Evolutionary conservation across 179 eudicot genomes (phyloP).

Genomic region (Beta lomatogona): DNA sequence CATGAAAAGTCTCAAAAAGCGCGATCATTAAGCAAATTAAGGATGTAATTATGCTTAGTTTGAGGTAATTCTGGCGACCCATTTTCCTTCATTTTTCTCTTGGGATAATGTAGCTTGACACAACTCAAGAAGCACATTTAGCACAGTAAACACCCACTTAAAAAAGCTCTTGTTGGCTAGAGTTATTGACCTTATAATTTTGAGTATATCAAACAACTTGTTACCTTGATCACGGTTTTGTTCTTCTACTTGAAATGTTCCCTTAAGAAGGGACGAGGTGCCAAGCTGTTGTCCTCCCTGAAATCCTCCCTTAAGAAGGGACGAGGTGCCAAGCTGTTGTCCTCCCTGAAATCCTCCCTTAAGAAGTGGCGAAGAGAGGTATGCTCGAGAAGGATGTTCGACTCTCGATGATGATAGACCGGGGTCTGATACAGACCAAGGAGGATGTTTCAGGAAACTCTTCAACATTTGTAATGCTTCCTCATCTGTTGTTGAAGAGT

Average conservation of each 20-base stretch:
- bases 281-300: neutral
- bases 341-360: neutral
- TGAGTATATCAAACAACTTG: neutral
- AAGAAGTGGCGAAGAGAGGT: constrained; percentile 2
- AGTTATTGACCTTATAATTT: neutral
- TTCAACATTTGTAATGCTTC: neutral
- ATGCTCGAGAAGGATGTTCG: constrained; percentile 14
- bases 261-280: too few species aligned
- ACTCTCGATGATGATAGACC: neutral
- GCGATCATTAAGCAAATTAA: constrained; percentile 26
- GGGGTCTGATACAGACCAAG: constrained; percentile 25
- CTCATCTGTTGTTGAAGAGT: neutral
- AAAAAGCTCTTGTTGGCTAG: neutral
- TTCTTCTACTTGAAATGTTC: neutral
- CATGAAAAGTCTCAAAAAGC: constrained; percentile 10
- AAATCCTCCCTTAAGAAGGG: neutral
- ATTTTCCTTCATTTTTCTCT: too few species aligned
- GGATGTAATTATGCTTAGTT: constrained; percentile 20
- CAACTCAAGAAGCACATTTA: too few species aligned
- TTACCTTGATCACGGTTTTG: neutral
- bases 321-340: too few species aligned
- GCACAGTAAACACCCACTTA: constrained; percentile 12
- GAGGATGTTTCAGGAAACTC: constrained; percentile 9
- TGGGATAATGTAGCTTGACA: too few species aligned
- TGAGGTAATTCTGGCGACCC: neutral